Base-by-base conservation (phyloP, 306 rosid species). In the Glycyrrhiza uralensis region DNA sequence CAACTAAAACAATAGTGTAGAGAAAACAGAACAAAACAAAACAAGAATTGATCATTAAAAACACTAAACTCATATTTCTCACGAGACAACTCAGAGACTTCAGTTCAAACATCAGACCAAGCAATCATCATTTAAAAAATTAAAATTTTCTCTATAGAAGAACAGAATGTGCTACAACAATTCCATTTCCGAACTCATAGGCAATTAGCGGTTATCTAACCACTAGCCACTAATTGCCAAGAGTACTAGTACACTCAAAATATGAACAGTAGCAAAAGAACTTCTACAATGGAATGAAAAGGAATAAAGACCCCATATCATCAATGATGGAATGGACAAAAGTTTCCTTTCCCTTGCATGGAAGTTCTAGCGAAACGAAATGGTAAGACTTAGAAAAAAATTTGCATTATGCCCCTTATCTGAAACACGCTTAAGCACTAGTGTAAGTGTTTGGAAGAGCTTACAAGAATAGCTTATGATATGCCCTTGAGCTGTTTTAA, bases 81-180 rank as follows among this genome's bases (percentile, higher is more conserved):
- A 55, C 22, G 10, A 39, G 22, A 41, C 20, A 20, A 24, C 57
- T 57, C 13, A 10, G 23, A 57, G 41, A 41, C 29, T 56, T 23
- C 46, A 46, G 22, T 39, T 26, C 50, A 64, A 64, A 13, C 28
- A 7, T 24, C 24, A 66, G 57, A 44, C 8, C 11, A 23, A n/a
- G 22, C 7, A 44, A 44, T 15, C 12, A 29, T 45, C 3, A 0
- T 15, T 15, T 19, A 49, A 32, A 67, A 3, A 7, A 10, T 14
- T 9, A 15, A 13, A 61, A 36, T 13, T 18, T 11, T 14, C 44
- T 20, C 29, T 5, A 56, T 6, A 26, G 45, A 61, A 41, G 55
- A 71, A 71, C 32, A 44, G 3, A 71, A 57, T 57, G 22, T 42
- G 23, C 56, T 56, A 10, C 10, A 73, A 47, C 38, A 73, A 36